Percentiles rank a stretch among this genome's conserved stretches.
phyloP scores from a whole-genome alignment of 2,329 filamentous ascomycete genomes.

The Neoarthrinium moseri region DNA sequence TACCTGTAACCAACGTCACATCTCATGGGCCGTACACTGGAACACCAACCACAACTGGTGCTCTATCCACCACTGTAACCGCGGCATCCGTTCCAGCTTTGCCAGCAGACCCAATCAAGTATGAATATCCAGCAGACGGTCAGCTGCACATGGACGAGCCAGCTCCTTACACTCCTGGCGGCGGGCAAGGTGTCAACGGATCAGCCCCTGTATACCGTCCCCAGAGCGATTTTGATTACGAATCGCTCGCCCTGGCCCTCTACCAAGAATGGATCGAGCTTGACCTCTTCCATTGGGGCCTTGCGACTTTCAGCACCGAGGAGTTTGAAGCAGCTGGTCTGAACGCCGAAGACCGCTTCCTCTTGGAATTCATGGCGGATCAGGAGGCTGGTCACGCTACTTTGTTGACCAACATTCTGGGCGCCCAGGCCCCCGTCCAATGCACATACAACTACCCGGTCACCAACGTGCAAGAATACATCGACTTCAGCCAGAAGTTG shows the following conservation, averaged over 20 bases:
- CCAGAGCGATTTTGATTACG: slow-evolving; percentile 79
- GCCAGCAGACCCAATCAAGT: slow-evolving; percentile 60
- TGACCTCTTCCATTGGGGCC: slow-evolving; percentile 76
- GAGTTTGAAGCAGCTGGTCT: slow-evolving; percentile 71
- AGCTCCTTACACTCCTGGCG: slow-evolving; percentile 69
- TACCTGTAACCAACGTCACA: slow-evolving; percentile 54
- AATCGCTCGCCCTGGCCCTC: slow-evolving; percentile 71
- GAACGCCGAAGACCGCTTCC: slow-evolving; percentile 63
- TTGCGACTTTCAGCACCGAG: slow-evolving; percentile 64
- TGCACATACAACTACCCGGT: slow-evolving; percentile 84
- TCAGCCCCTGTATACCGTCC: slow-evolving; percentile 72
- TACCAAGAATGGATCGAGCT: slow-evolving; percentile 87
- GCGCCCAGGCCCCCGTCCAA: slow-evolving; percentile 65
- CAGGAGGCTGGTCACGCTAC: slow-evolving; percentile 80
- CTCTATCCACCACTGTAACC: slow-evolving; percentile 56
- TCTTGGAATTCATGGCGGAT: slow-evolving; percentile 75
- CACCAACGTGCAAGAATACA: slow-evolving; percentile 69
- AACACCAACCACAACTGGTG: slow-evolving; percentile 66
- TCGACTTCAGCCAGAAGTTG: slow-evolving; percentile 85
- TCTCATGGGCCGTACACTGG: slow-evolving; percentile 70
- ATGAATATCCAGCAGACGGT: slow-evolving; percentile 71
- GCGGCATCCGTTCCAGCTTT: slow-evolving; percentile 56
- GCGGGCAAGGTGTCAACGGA: slow-evolving; percentile 78
- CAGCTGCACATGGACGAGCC: slow-evolving; percentile 65
- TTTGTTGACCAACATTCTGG: slow-evolving; percentile 75